These are phyloP conservation scores for Eutrema salsugineum DNA, from an alignment of 441 rosid species.

Conservation along the genomic window DNA sequence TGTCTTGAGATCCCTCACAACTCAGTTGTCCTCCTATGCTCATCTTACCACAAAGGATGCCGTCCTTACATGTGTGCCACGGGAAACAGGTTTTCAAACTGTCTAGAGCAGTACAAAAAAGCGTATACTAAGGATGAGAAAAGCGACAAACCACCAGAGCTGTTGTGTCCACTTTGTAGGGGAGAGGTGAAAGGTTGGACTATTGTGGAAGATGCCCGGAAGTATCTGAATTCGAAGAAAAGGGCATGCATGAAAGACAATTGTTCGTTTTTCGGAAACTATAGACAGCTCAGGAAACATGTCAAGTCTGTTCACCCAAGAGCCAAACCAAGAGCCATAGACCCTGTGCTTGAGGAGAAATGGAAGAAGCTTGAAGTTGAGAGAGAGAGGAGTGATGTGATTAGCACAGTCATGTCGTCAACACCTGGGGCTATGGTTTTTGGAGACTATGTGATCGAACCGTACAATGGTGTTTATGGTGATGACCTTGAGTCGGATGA, in stretches of 20 bases:
- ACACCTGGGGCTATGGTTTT: slow-evolving; percentile 61
- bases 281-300: slow-evolving; percentile 59
- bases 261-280: slow-evolving; percentile 51
- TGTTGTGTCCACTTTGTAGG: slow-evolving; percentile 65
- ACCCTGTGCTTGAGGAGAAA: slow-evolving; percentile 53
- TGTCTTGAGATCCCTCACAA: slow-evolving; percentile 73
- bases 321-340: slow-evolving; percentile 61
- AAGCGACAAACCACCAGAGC: slow-evolving; percentile 43
- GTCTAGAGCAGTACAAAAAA: slow-evolving; percentile 67
- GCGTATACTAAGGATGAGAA: slow-evolving; percentile 54
- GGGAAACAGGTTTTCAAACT: slow-evolving; percentile 54
- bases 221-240: slow-evolving; percentile 48
- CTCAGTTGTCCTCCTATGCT: slow-evolving; percentile 61
- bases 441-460: slow-evolving; percentile 74
- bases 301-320: slow-evolving; percentile 54
- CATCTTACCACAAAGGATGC: slow-evolving; percentile 67
- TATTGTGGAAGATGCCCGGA: slow-evolving; percentile 50
- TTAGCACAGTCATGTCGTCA: slow-evolving; percentile 55
- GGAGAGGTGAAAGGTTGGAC: slow-evolving; percentile 84
- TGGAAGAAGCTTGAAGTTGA: slow-evolving; percentile 67
- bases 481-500: slow-evolving; percentile 53
- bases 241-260: slow-evolving; percentile 61
- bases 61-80: slow-evolving; percentile 76
- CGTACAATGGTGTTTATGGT: slow-evolving; percentile 36
- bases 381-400: slow-evolving; percentile 57